A percentile compares a stretch with the other conserved stretches of the same genome.
Evolutionary conservation across 116 monocot genomes (phyloP).

Genomic region (Phalaenopsis hybrid): DNA sequence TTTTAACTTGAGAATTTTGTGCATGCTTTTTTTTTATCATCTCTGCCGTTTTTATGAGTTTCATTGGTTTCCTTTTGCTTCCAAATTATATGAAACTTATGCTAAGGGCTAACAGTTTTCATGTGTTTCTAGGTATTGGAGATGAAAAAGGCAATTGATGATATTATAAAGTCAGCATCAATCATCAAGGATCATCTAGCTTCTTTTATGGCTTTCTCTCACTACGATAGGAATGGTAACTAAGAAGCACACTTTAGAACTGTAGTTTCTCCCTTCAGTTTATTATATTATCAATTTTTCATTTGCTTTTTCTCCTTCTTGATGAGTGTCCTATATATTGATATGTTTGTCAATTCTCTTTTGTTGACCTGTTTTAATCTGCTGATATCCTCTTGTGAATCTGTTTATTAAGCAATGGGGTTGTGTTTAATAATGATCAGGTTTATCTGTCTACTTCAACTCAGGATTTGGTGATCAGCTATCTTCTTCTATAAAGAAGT

Average conservation of each 20-base stretch:
- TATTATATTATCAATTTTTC: neutral
- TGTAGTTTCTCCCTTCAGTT: neutral
- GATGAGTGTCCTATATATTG: neutral
- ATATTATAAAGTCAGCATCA: slow-evolving; percentile 59
- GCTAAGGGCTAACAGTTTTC: neutral
- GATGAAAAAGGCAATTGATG: slow-evolving; percentile 71
- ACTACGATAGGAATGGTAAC: slow-evolving; percentile 74
- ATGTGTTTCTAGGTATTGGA: slow-evolving; percentile 42
- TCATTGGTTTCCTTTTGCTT: neutral
- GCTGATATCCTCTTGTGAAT: neutral
- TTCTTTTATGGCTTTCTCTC: slow-evolving; percentile 50
- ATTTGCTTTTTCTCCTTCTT: neutral
- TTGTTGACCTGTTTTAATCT: neutral
- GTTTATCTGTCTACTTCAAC: slow-evolving; percentile 71
- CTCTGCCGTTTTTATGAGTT: neutral
- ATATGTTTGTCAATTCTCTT: neutral
- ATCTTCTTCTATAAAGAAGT: slow-evolving; percentile 58
- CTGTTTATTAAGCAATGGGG: neutral
- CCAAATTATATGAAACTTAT: neutral
- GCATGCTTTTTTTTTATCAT: neutral
- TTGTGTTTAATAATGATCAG: slow-evolving; percentile 21
- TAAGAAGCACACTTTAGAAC: neutral
- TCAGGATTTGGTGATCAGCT: slow-evolving; percentile 68
- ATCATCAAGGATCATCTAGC: slow-evolving; percentile 61
- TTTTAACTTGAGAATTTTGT: neutral